These are phyloP conservation scores for Melaleuca quinquenervia DNA, from an alignment of 345 rosid species.

Conservation along the genomic window DNA sequence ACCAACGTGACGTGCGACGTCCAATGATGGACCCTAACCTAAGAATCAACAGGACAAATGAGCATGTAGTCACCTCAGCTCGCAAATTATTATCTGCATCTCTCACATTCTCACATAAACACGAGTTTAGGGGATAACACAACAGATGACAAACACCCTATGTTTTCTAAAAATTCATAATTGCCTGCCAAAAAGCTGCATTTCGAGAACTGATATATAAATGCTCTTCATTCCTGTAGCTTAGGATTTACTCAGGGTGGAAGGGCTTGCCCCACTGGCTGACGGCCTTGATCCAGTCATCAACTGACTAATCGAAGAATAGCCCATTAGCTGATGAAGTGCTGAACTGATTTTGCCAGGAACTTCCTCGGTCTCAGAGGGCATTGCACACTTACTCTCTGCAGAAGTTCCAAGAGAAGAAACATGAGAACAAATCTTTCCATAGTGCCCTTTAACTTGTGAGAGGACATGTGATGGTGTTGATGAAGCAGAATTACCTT, in stretches of 20 bases:
- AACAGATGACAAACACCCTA: background rate
- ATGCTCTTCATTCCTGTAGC: background rate
- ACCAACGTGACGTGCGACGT: background rate
- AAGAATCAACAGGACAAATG: background rate
- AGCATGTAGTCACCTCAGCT: background rate
- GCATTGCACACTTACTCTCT: background rate
- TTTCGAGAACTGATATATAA: background rate
- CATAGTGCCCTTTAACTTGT: background rate
- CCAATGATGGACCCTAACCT: background rate
- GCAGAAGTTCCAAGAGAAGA: background rate
- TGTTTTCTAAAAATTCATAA: background rate
- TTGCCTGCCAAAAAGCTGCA: background rate
- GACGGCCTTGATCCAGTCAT: slow-evolving; percentile 2
- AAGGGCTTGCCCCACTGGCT: slow-evolving; percentile 1
- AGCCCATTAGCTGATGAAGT: slow-evolving; percentile 85
- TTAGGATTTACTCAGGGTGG: background rate
- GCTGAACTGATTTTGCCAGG: slow-evolving; percentile 38
- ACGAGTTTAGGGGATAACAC: background rate
- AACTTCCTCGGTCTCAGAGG: slow-evolving; percentile 23
- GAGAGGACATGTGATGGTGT: background rate
- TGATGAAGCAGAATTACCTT: slow-evolving; percentile 13
- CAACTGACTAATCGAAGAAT: slow-evolving; percentile 57
- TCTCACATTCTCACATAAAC: background rate
- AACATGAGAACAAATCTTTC: background rate
- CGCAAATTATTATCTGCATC: background rate